A percentile compares a stretch with the other conserved stretches of the same genome.
phyloP scores from a whole-genome alignment of 345 rosid genomes.

The Hirschfeldia incana region DNA sequence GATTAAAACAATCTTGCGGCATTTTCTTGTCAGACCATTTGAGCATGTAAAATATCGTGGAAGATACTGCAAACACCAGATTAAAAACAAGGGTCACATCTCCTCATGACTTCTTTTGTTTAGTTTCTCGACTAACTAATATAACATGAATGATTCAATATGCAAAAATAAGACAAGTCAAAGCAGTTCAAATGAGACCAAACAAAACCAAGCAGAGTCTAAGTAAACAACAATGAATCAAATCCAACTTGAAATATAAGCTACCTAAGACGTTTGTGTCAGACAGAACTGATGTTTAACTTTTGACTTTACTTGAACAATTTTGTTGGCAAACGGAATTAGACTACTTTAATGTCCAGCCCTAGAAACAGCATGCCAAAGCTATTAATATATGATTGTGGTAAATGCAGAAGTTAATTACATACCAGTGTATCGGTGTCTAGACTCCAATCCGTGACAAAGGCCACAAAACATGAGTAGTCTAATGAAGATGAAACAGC shows the following conservation, averaged over 20 bases:
- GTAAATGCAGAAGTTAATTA: background rate
- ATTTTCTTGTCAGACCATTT: background rate
- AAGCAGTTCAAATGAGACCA: background rate
- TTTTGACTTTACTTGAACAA: background rate
- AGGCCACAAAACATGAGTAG: background rate
- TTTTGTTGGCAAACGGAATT: background rate
- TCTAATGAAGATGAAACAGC: background rate
- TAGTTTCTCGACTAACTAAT: background rate
- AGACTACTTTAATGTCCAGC: background rate
- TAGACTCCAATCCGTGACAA: background rate
- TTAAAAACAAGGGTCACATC: background rate
- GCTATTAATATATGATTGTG: background rate
- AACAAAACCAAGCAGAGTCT: background rate
- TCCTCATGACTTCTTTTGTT: background rate
- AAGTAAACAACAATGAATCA: background rate
- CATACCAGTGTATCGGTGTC: background rate
- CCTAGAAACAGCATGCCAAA: background rate
- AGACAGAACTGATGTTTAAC: background rate
- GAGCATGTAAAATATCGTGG: background rate
- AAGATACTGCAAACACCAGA: slow-evolving; percentile 5
- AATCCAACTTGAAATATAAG: background rate
- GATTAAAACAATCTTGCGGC: background rate
- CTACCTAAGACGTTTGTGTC: background rate
- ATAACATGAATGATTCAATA: background rate
- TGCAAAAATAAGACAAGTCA: background rate